Base-by-base conservation (phyloP, 2,329 filamentous ascomycete species). In the Colletotrichum orchidophilum region DNA sequence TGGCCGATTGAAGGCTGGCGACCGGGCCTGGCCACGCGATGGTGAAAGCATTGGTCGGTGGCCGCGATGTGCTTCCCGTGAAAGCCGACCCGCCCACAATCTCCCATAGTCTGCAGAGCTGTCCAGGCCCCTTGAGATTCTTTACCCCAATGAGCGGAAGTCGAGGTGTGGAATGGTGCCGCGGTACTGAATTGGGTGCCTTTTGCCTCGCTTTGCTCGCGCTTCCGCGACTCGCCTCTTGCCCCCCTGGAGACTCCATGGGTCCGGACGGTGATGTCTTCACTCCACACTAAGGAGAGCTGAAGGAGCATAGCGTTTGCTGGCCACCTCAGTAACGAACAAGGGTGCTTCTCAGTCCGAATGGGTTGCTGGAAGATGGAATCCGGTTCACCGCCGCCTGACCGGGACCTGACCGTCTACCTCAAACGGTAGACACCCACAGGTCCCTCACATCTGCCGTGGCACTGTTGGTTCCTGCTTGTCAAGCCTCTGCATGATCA, bases 401-500 rank as follows among this genome's bases (percentile, higher is more conserved):
- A 68, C 68, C 68, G 68, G 64, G 52, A 35, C 68, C 58, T 68
- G 58, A 68, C 64, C 64, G 59, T 68, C n/a, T 68, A 71, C 42
- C 64, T 71, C 69, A 71, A 71, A 71, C 69, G 52, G 59, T 53
- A 63, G 53, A 26, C 64, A 52, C 26, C 52, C 52, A 71, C 63
- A 52, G 13, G 27, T 24, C 46, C 31, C 42, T 31, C 27, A 18
- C 27, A 49, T 57, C 21, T 66, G 42, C 55, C 54, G 46, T 53
- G 29, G 50, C 65, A 50, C 58, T 59, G 58, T 59, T 71, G 65
- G 58, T 66, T 67, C 63, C 46, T 53, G 65, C 59, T 63, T 63
- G 69, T 69, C 69, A 69, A 64, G 69, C 59, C 27, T 69, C 52
- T 69, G 69, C 69, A 71, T 71, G 69, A 71, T 71, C 64, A 69